phyloP scores from a whole-genome alignment of 352 stramenopile genomes.

The Peronospora destructor region DNA sequence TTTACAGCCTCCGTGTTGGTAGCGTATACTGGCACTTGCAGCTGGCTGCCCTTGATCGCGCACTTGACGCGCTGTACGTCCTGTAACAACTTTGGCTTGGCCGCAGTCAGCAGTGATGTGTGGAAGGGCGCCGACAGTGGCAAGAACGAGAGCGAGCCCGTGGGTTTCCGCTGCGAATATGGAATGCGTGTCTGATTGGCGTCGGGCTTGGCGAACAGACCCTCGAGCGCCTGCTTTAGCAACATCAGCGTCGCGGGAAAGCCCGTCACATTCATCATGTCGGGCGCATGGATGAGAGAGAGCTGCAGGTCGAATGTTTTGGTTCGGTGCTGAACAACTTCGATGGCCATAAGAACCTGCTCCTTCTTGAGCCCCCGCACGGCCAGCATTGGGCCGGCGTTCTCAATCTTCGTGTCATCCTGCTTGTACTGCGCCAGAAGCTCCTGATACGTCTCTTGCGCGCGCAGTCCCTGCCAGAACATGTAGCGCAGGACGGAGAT shows the following conservation, averaged over 20 bases:
- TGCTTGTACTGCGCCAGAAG: constrained; percentile 28
- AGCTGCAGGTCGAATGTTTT: constrained; percentile 53
- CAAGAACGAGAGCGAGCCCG: constrained; percentile 50
- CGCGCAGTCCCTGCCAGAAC: constrained; percentile 76
- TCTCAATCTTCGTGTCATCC: constrained; percentile 23
- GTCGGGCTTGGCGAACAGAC: constrained; percentile 40
- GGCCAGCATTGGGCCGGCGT: constrained; percentile 64
- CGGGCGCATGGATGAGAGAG: constrained; percentile 59
- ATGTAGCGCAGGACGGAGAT: constrained; percentile 62
- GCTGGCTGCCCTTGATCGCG: constrained; percentile 33
- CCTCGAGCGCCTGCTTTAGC: constrained; percentile 47
- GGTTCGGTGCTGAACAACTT: constrained; percentile 38
- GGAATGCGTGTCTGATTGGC: constrained; percentile 68
- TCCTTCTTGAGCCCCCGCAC: constrained; percentile 50
- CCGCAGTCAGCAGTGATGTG: constrained; percentile 39
- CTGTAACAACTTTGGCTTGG: constrained; percentile 36
- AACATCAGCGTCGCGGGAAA: constrained; percentile 44
- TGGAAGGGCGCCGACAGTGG: constrained; percentile 73
- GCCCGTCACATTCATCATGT: constrained; percentile 65
- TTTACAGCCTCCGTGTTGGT: constrained; percentile 48
- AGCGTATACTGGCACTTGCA: constrained; percentile 62
- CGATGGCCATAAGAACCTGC: constrained; percentile 49
- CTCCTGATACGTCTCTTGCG: constrained; percentile 46
- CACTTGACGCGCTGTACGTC: constrained; percentile 47
- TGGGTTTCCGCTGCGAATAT: constrained; percentile 75